Conservation (phyloP, 1,139 yeast genomes). For the Kurtzmaniella quercitrusa region DNA sequence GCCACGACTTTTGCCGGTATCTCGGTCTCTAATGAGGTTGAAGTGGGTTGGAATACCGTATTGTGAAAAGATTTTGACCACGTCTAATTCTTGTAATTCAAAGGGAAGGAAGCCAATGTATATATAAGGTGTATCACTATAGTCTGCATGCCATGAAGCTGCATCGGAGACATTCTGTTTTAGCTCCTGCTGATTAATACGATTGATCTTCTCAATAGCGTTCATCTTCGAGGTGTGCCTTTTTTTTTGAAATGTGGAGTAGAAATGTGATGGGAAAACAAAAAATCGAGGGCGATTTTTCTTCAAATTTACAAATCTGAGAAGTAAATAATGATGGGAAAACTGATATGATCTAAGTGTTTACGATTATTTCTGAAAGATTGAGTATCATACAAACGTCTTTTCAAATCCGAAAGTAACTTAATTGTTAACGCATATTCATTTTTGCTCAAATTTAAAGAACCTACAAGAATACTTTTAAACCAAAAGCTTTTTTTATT, state of each 20-base stretch:
- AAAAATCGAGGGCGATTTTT: background rate
- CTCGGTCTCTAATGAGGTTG: slow-evolving; percentile 64
- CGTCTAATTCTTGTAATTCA: slow-evolving; percentile 67
- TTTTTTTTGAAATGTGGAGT: background rate
- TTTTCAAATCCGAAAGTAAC: too few species aligned
- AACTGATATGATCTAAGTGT: too few species aligned
- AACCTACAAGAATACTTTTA: too few species aligned
- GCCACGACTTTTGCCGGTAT: slow-evolving; percentile 68
- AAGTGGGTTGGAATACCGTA: slow-evolving; percentile 84
- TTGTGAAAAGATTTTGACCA: slow-evolving; percentile 78
- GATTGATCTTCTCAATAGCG: slow-evolving; percentile 47
- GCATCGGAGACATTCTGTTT: slow-evolving; percentile 51
- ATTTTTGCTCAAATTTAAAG: too few species aligned
- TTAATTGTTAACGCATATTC: too few species aligned
- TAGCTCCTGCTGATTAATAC: slow-evolving; percentile 66
- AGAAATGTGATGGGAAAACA: background rate
- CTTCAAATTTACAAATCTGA: background rate
- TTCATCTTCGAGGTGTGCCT: slow-evolving; percentile 25
- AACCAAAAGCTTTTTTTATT: background rate
- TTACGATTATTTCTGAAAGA: too few species aligned
- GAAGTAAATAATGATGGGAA: too few species aligned
- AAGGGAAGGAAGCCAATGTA: slow-evolving; percentile 70
- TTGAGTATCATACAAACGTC: too few species aligned
- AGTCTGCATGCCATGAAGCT: slow-evolving; percentile 90
- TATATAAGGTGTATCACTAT: slow-evolving; percentile 56